Evolutionary conservation across 306 rosid species (phyloP), one percentile per base, ranked within the genome.

Genomic region (Morella rubra): DNA sequence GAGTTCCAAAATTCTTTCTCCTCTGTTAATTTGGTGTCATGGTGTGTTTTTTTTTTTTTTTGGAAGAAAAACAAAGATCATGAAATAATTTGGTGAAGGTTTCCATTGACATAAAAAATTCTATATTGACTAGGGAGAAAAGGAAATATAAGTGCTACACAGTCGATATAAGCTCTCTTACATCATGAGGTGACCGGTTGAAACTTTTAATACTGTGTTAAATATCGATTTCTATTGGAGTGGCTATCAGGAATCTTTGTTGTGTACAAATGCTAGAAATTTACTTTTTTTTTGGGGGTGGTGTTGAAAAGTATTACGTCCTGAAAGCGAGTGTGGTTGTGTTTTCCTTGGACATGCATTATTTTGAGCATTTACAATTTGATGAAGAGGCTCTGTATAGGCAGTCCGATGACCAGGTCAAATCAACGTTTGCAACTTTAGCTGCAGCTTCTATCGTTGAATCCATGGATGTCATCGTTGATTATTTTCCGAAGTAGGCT

Each of bases 311-410:
- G 32, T 27, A 27, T 27, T 27, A 27, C 2, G 32, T 1, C 32
- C 32, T 27, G 32, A 27, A 32, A 32, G 32, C 16, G 44, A 3
- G 50, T 72, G 53, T 58, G 50, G 55, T 71, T 27, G 15, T 71
- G 53, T 75, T 77, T 73, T 59, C 22, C n/a, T 14, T 51, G 72
- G 46, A 52, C 68, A 54, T 42, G 58, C 47, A 27, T 81, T 16
- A 44, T 46, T 54, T 60, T 46, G 12, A 45, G 49, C 66, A 64
- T n/a, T 44, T 22, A 44, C 11, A 61, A 16, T 15, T 60, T 58
- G 12, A 50, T 73, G 13, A 19, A 73, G 58, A 74, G 59, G 45
- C 46, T 16, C 22, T 60, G 71, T 0, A 60, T 11, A 15, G 16
- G 70, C 27, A 24, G 19, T 19, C 13, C 47, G 18, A 10, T 22